These are phyloP conservation scores for Cyamopsis tetragonoloba DNA, from an alignment of 306 rosid genomes.

Conservation along the genomic window DNA sequence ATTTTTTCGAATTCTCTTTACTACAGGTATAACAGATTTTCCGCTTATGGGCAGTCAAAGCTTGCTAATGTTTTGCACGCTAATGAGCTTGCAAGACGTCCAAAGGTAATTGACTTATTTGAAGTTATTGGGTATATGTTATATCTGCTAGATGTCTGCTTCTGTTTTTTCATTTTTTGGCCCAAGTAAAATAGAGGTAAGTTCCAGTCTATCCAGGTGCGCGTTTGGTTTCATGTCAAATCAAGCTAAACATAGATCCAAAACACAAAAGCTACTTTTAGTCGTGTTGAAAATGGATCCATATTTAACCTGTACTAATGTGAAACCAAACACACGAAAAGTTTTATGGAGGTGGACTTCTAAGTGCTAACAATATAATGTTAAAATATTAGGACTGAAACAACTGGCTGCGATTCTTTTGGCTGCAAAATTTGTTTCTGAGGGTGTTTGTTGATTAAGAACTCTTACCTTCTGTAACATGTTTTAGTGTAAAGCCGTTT, in stretches of 20 bases:
- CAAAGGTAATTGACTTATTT: conserved; percentile 42
- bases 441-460: background rate
- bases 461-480: background rate
- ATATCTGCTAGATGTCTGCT: background rate
- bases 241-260: too few relatives aligned
- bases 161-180: background rate
- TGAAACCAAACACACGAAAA: too few relatives aligned
- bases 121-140: background rate
- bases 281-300: too few relatives aligned
- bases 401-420: too few relatives aligned
- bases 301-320: too few relatives aligned
- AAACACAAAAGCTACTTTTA: too few relatives aligned
- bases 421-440: background rate
- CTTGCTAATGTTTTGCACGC: conserved; percentile 67
- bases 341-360: too few relatives aligned
- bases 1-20: conserved; percentile 6
- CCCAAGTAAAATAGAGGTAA: background rate
- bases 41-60: conserved; percentile 77
- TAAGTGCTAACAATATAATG: too few relatives aligned
- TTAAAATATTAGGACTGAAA: too few relatives aligned
- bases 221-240: too few relatives aligned
- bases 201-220: too few relatives aligned
- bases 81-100: conserved; percentile 58
- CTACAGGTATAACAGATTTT: conserved; percentile 50
- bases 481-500: background rate